Evolutionary conservation across 2,329 filamentous ascomycete species (phyloP).

Genomic region (Fusarium bulbicola): DNA sequence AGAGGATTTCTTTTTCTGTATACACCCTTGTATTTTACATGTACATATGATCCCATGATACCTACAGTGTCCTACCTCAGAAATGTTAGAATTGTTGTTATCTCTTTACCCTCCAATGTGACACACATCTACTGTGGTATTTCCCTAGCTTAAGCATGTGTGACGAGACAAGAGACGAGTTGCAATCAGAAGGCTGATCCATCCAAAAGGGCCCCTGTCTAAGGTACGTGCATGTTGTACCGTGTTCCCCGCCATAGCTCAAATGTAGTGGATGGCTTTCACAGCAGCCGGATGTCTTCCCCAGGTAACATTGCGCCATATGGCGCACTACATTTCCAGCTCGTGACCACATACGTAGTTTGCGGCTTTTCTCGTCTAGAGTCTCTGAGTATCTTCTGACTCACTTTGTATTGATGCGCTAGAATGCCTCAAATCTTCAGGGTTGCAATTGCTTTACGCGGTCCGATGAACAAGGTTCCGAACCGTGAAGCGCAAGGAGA

Average conservation of each 20-base stretch:
- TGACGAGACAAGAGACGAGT: constrained; percentile 10
- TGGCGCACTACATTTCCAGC: constrained; percentile 22
- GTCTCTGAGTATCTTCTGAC: not conserved
- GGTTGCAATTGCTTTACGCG: not conserved
- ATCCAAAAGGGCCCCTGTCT: not conserved
- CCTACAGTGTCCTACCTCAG: not conserved
- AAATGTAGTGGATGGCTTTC: not conserved
- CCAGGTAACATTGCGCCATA: constrained; percentile 16
- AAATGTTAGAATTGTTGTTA: not conserved
- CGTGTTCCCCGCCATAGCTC: constrained; percentile 14
- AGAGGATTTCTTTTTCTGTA: constrained; percentile 4
- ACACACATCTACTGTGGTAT: constrained; percentile 1
- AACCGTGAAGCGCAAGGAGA: not conserved
- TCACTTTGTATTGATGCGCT: not conserved
- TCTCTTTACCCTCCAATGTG: constrained; percentile 12
- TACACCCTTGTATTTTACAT: constrained; percentile 15
- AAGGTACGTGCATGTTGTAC: not conserved
- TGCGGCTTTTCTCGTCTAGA: not conserved
- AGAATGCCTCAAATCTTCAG: not conserved
- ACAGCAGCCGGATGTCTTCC: constrained; percentile 15
- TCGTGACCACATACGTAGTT: constrained; percentile 28
- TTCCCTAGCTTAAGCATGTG: constrained; percentile 9
- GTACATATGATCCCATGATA: constrained; percentile 5
- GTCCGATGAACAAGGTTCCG: not conserved
- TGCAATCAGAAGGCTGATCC: not conserved